Base-by-base conservation (phyloP, 768 basidiomycete species). In the Termitomyces sp. region DNA sequence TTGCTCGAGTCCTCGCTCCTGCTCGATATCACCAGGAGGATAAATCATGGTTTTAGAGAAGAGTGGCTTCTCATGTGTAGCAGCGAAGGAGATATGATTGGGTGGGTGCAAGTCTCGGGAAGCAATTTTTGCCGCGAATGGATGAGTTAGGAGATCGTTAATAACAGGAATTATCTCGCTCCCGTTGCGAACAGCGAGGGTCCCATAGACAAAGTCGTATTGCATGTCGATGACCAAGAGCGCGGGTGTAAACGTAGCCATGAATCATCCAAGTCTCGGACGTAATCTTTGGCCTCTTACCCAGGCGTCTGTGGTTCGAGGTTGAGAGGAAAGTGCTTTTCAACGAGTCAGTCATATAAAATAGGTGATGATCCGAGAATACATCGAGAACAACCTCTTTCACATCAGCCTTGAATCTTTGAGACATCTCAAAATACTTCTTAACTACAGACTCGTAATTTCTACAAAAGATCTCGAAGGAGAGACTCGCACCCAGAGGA, bases 211-310 rank as follows among this genome's bases (percentile, higher is more conserved):
- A 64, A 95, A 95, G 69, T 95, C 92, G 66, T 90, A 81, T 68
- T 95, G 92, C 69, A 91, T 80, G 66, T 94, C 92, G 38, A 93
- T 74, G 55, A 92, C 79, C 53, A 92, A 65, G 22, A 92, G 76
- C 0, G 86, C 90, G 33, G 79, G 78, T 1, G 65, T 68, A 60
- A 75, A 73, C 20, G 56, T 47, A n/a, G 60, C 56, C 22, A 57
- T 60, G 64, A 57, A 18, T 48, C 10, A 24, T 52, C 24, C 13
- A 40, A 38, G 26, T 3, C 26, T 35, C 10, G n/a, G 26, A 10
- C 10, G 33, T 33, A 33, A 38, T 16, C 26, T 26, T 38, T 6
- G 14, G 38, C 38, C 18, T 38, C 36, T 5, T 6, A 16, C 14
- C 12, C 9, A 38, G 16, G 5, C 30, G 30, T 6, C 30, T 30